phyloP scores from a whole-genome alignment of 768 basidiomycete species.

The Termitomyces sp. region DNA sequence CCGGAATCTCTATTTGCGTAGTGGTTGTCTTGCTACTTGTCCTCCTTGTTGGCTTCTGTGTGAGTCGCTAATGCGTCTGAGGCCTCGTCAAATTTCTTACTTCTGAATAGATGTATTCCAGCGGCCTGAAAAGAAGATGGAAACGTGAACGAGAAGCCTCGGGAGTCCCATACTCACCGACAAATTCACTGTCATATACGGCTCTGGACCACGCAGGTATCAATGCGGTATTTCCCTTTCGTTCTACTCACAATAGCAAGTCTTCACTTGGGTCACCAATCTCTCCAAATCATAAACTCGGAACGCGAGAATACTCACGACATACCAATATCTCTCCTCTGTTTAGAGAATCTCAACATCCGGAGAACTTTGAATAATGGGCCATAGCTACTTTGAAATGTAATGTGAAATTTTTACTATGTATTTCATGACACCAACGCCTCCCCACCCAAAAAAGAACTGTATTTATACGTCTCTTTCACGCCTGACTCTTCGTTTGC shows the following conservation, averaged over 20 bases:
- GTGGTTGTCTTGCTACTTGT: neutral
- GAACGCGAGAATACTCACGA: neutral
- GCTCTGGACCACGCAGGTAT: neutral
- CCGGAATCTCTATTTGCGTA: neutral
- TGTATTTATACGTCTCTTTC: too few relatives aligned
- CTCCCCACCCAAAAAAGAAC: neutral
- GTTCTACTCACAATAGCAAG: neutral
- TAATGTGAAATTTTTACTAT: neutral
- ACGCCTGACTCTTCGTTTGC: neutral
- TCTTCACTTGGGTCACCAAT: neutral
- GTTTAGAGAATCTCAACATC: neutral
- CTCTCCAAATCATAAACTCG: neutral
- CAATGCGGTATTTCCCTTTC: neutral
- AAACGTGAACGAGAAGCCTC: neutral
- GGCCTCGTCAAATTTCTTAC: neutral
- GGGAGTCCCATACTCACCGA: neutral
- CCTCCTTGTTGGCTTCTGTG: neutral
- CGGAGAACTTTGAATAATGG: neutral
- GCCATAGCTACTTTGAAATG: neutral
- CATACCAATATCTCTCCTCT: neutral
- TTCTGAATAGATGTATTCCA: too few relatives aligned
- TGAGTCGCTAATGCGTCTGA: neutral
- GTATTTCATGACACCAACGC: neutral
- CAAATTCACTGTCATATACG: neutral
- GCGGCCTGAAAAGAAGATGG: neutral